A percentile compares a stretch with the other conserved stretches of the same genome.
Evolutionary conservation across 169 alveolate species (phyloP).

Genomic region (Eimeria necatrix): DNA sequence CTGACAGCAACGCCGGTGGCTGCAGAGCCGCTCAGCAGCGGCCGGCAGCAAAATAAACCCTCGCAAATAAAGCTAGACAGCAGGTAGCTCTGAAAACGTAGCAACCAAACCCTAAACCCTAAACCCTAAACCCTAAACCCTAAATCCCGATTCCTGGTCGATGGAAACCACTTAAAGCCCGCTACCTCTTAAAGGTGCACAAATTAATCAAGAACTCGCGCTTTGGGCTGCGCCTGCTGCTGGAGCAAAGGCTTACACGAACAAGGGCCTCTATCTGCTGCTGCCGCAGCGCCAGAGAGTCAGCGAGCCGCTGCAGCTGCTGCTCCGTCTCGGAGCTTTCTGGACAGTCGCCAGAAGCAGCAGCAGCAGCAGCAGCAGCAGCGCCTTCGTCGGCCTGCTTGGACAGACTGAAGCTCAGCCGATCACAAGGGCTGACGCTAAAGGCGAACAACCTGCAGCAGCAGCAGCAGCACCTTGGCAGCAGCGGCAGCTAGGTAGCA

Average conservation of each 20-base stretch:
- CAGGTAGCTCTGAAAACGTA: not conserved
- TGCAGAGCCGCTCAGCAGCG: not conserved
- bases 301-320: not conserved
- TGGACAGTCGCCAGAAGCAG: not conserved
- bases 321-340: not conserved
- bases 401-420: not conserved
- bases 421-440: not conserved
- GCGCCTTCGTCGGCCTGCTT: not conserved
- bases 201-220: no score
- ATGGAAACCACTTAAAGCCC: no score
- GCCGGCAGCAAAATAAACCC: not conserved
- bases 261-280: not conserved
- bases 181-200: no score
- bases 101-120: not conserved
- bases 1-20: not conserved
- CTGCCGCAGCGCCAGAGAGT: constrained; percentile 24
- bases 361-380: not conserved
- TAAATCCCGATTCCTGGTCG: no score
- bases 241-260: not conserved
- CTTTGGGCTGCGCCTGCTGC: no score
- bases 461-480: not conserved
- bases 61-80: not conserved
- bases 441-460: constrained; percentile 11
- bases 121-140: constrained; percentile 4
- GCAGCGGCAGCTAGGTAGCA: not conserved